These are phyloP conservation scores for Cercospora sp. DNA, from an alignment of 2,329 filamentous ascomycete genomes.

Conservation along the genomic window DNA sequence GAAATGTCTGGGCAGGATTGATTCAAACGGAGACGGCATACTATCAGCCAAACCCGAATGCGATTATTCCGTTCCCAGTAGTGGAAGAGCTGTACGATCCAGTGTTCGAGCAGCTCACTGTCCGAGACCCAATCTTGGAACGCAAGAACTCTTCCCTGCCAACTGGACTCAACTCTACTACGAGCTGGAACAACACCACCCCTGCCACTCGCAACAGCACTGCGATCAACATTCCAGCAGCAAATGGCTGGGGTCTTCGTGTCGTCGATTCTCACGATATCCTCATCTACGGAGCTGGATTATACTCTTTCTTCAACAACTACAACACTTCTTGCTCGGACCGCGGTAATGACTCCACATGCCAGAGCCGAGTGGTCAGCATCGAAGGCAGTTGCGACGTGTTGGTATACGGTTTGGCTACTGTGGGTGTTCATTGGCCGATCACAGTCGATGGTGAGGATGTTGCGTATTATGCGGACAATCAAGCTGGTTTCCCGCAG, in stretches of 20 bases:
- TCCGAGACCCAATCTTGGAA: background rate
- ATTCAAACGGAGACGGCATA: background rate
- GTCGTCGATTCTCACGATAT: background rate
- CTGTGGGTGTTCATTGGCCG: slow-evolving; percentile 46
- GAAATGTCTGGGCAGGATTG: background rate
- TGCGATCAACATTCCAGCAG: background rate
- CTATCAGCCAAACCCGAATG: background rate
- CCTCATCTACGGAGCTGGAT: background rate
- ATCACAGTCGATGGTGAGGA: slow-evolving; percentile 48
- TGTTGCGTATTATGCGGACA: slow-evolving; percentile 50
- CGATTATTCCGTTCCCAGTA: background rate
- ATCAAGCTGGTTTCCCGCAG: slow-evolving; percentile 49
- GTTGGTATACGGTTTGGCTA: slow-evolving; percentile 47
- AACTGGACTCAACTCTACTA: background rate
- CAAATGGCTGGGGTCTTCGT: background rate
- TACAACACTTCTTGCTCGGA: background rate
- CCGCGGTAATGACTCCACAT: slow-evolving; percentile 51
- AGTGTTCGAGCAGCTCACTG: background rate
- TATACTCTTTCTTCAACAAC: background rate
- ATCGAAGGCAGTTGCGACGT: slow-evolving; percentile 47
- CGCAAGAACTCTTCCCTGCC: background rate
- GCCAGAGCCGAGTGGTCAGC: slow-evolving; percentile 52
- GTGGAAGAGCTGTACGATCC: background rate
- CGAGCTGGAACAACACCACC: background rate
- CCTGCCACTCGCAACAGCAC: background rate